phyloP scores from a whole-genome alignment of 208 protist genomes.

The Crithidia thermophila region DNA sequence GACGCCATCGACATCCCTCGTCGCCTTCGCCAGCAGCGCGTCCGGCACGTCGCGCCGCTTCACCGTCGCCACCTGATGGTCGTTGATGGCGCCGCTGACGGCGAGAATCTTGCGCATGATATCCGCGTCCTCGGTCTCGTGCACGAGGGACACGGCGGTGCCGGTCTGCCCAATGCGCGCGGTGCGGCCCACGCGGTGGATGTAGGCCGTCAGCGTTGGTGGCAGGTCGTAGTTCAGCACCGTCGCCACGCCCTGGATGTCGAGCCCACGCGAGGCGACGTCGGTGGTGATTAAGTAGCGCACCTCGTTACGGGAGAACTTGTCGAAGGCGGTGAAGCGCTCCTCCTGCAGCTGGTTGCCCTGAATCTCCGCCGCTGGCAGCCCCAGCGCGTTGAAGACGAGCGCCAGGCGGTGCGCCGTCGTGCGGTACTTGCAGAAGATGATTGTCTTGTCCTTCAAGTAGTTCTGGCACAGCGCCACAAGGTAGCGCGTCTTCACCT shows the following conservation, averaged over 20 bases:
- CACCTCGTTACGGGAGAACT: constrained; percentile 79
- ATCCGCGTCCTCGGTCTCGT: constrained; percentile 74
- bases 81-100: constrained; percentile 77
- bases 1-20: constrained; percentile 42
- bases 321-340: constrained; percentile 72
- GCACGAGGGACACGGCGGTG: constrained; percentile 95
- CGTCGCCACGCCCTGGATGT: constrained; percentile 96
- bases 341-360: constrained; percentile 88
- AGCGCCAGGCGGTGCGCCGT: constrained; percentile 82
- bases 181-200: constrained; percentile 98
- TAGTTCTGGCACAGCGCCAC: constrained; percentile 83
- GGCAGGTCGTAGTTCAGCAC: constrained; percentile 99
- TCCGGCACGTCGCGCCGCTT: constrained; percentile 79
- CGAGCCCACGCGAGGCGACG: constrained; percentile 94
- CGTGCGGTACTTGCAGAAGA: constrained; percentile 89
- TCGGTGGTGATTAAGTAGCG: constrained; percentile 94
- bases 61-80: constrained; percentile 73
- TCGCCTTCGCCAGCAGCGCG: constrained; percentile 44
- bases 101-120: constrained; percentile 92
- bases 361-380: constrained; percentile 81
- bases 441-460: constrained; percentile 77
- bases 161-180: constrained; percentile 95
- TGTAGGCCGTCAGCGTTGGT: constrained; percentile 97
- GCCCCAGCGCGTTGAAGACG: constrained; percentile 74
- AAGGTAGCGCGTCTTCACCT: constrained; percentile 81